Percentiles rank a stretch among this genome's conserved stretches.
phyloP scores from a whole-genome alignment of 352 stramenopile genomes.

The Phytophthora pisi region DNA sequence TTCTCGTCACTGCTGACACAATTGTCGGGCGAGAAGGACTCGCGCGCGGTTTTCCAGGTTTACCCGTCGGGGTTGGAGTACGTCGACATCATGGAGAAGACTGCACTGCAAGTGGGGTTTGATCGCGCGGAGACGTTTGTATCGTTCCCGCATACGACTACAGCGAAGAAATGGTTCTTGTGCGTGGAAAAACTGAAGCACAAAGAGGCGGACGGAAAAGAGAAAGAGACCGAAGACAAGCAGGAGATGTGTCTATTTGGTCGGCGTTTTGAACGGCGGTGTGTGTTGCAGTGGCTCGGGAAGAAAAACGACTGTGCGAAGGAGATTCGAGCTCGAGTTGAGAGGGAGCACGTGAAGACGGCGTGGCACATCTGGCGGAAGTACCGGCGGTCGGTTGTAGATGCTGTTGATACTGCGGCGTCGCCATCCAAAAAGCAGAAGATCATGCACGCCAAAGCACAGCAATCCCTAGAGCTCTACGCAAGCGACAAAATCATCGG shows the following conservation, averaged over 20 bases:
- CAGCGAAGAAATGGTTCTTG: slow-evolving; percentile 83
- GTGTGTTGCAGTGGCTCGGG: slow-evolving; percentile 62
- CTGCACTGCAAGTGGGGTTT: slow-evolving; percentile 53
- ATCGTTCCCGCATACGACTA: slow-evolving; percentile 68
- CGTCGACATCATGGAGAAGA: slow-evolving; percentile 65
- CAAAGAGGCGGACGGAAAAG: not conserved
- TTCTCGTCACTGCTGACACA: slow-evolving; percentile 55
- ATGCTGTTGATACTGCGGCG: slow-evolving; percentile 19
- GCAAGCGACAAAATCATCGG: slow-evolving; percentile 71
- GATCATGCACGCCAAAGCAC: slow-evolving; percentile 50
- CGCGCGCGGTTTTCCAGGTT: slow-evolving; percentile 68
- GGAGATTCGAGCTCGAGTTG: slow-evolving; percentile 53
- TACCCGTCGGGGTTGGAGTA: slow-evolving; percentile 62
- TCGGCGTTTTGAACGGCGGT: slow-evolving; percentile 58
- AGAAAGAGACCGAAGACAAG: slow-evolving; percentile 10
- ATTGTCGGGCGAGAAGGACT: slow-evolving; percentile 24
- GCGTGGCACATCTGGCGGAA: slow-evolving; percentile 81
- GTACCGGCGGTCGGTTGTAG: slow-evolving; percentile 44
- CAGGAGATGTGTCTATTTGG: slow-evolving; percentile 60
- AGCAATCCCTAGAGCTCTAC: slow-evolving; percentile 63
- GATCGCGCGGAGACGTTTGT: slow-evolving; percentile 63
- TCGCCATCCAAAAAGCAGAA: slow-evolving; percentile 9
- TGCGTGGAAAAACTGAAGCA: slow-evolving; percentile 36
- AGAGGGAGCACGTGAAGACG: slow-evolving; percentile 65
- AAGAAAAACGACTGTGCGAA: slow-evolving; percentile 14